Percentiles rank a stretch among this genome's conserved stretches.
Conservation (phyloP, 148 eudicot species). For the Camellia granthamiana region DNA sequence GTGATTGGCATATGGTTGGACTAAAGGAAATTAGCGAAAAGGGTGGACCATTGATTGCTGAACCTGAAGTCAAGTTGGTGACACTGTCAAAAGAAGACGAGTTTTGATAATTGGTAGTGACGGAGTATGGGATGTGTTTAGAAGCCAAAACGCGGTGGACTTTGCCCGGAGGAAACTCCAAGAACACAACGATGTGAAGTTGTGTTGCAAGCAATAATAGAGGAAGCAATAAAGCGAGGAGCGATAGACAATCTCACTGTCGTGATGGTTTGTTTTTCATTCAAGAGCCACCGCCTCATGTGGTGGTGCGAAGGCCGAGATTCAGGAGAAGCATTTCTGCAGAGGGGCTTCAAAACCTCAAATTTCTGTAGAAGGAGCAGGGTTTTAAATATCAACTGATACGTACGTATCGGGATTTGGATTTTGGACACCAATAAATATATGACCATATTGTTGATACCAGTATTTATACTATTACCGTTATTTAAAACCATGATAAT, state of each 20-base stretch:
- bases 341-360: constrained; percentile 70
- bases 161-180: constrained; percentile 74
- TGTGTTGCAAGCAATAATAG: constrained; percentile 74
- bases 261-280: constrained; percentile 82
- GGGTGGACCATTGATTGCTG: constrained; percentile 77
- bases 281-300: constrained; percentile 56
- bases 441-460: too few species aligned
- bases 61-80: constrained; percentile 70
- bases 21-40: constrained; percentile 47
- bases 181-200: constrained; percentile 64
- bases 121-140: constrained; percentile 88
- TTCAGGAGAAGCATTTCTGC: constrained; percentile 77
- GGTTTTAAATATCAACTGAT: too few species aligned
- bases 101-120: constrained; percentile 81
- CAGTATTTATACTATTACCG: too few species aligned
- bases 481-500: too few species aligned
- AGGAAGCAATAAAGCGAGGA: constrained; percentile 66
- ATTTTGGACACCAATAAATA: too few species aligned
- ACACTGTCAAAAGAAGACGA: constrained; percentile 78
- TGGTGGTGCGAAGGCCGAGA: constrained; percentile 46
- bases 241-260: constrained; percentile 74
- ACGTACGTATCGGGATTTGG: too few species aligned
- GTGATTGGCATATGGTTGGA: constrained; percentile 89
- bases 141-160: constrained; percentile 88
- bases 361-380: constrained; percentile 34